Conservation (phyloP, 495 filamentous ascomycete genomes). For the Aspergillus taichungensis region DNA sequence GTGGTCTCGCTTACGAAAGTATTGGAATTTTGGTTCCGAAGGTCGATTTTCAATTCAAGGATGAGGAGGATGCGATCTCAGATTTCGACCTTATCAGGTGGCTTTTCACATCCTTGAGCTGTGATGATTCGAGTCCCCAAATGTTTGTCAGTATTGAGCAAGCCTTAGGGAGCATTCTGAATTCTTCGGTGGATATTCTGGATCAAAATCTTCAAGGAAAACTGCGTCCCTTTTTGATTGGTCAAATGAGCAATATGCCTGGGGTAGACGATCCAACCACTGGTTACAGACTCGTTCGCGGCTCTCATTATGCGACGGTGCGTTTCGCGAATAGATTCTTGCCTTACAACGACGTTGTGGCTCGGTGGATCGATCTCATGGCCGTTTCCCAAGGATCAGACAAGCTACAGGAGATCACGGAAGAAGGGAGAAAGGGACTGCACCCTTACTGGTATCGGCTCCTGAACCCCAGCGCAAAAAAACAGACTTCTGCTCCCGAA, state of each 20-base stretch:
- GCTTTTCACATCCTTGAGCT: slow-evolving; percentile 73
- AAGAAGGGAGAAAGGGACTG: slow-evolving; percentile 84
- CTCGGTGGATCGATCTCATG: slow-evolving; percentile 81
- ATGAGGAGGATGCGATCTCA: slow-evolving; percentile 31
- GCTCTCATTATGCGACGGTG: slow-evolving; percentile 70
- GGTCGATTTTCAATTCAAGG: slow-evolving; percentile 26
- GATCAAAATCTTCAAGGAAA: slow-evolving; percentile 36
- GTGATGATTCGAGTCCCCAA: slow-evolving; percentile 64
- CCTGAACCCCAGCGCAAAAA: slow-evolving; percentile 42
- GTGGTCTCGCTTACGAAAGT: slow-evolving; percentile 72
- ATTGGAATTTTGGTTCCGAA: slow-evolving; percentile 68
- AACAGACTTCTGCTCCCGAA: slow-evolving; percentile 10
- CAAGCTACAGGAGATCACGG: slow-evolving; percentile 70
- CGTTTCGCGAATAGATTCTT: slow-evolving; percentile 89
- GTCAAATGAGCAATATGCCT: slow-evolving; percentile 53
- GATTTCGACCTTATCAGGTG: slow-evolving; percentile 58
- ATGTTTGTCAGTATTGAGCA: slow-evolving; percentile 84
- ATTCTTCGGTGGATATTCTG: slow-evolving; percentile 42
- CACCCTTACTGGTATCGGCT: slow-evolving; percentile 72
- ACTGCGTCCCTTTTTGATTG: slow-evolving; percentile 52
- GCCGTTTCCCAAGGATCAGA: slow-evolving; percentile 53
- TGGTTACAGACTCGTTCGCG: slow-evolving; percentile 44
- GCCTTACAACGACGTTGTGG: slow-evolving; percentile 65
- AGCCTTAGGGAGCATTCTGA: slow-evolving; percentile 68
- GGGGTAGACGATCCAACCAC: slow-evolving; percentile 35